phyloP scores from a whole-genome alignment of 208 protist genomes.

The Leishmania lainsoni region DNA sequence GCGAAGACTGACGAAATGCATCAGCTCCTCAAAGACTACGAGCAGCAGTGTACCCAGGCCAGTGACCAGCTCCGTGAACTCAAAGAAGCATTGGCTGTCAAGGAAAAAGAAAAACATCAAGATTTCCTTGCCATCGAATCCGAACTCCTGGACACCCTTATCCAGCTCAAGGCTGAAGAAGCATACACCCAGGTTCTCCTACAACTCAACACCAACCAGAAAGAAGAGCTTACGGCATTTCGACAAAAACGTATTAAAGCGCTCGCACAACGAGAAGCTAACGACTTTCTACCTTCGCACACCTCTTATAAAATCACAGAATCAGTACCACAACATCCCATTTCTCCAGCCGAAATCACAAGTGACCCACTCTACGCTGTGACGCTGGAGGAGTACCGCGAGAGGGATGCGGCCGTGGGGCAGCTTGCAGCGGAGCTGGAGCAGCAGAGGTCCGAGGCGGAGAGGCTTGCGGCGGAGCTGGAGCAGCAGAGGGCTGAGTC shows the following conservation, averaged over 20 bases:
- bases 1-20: conserved; percentile 21
- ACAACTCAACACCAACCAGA: neutral
- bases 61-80: conserved; percentile 16
- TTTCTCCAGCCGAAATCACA: neutral
- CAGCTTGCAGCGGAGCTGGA: conserved; percentile 3
- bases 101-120: neutral
- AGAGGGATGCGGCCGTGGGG: neutral
- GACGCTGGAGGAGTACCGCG: conserved; percentile 24
- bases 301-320: neutral
- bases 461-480: conserved; percentile 1
- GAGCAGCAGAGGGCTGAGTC: too few relatives aligned
- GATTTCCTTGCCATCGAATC: conserved; percentile 19
- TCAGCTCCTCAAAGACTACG: conserved; percentile 14
- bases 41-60: conserved; percentile 17
- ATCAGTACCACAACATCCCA: too few relatives aligned
- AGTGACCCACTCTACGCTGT: conserved; percentile 23
- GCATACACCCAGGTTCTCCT: neutral
- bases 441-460: neutral
- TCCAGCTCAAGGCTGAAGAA: conserved; percentile 30
- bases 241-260: neutral
- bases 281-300: neutral
- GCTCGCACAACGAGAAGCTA: neutral
- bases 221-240: neutral
- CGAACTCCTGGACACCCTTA: conserved; percentile 30
- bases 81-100: conserved; percentile 16